Evolutionary conservation across 2,329 filamentous ascomycete species (phyloP).

Genomic region (Botryotinia calthae): DNA sequence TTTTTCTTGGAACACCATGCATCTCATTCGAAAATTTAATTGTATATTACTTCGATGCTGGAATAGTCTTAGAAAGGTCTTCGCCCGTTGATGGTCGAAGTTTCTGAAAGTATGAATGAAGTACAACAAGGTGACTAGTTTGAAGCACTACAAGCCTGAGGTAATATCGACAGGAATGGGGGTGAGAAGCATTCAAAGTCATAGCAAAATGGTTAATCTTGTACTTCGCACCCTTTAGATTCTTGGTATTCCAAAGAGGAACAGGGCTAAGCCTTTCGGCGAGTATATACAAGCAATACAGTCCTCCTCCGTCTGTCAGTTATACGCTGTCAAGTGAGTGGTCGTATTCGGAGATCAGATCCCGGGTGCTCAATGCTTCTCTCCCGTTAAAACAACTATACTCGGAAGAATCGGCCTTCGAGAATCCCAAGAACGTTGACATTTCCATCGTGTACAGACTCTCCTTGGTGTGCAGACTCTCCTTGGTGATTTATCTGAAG

Average conservation of each 20-base stretch:
- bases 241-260: not conserved
- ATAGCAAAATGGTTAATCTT: no score
- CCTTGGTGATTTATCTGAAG: not conserved
- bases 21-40: not conserved
- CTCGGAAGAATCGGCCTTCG: not conserved
- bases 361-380: not conserved
- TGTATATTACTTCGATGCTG: not conserved
- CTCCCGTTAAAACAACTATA: not conserved
- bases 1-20: not conserved
- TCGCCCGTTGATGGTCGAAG: not conserved
- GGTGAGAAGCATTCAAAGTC: not conserved
- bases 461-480: not conserved
- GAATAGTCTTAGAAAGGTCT: not conserved
- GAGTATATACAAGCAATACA: not conserved
- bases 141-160: not conserved
- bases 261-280: not conserved
- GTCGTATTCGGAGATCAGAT: not conserved
- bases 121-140: not conserved
- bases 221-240: not conserved
- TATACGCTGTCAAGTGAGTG: not conserved
- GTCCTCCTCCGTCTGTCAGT: not conserved
- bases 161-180: not conserved
- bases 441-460: not conserved
- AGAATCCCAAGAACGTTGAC: not conserved
- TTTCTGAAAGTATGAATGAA: not conserved